phyloP scores from a whole-genome alignment of 352 stramenopile genomes.

The Globisporangium viniferum region DNA sequence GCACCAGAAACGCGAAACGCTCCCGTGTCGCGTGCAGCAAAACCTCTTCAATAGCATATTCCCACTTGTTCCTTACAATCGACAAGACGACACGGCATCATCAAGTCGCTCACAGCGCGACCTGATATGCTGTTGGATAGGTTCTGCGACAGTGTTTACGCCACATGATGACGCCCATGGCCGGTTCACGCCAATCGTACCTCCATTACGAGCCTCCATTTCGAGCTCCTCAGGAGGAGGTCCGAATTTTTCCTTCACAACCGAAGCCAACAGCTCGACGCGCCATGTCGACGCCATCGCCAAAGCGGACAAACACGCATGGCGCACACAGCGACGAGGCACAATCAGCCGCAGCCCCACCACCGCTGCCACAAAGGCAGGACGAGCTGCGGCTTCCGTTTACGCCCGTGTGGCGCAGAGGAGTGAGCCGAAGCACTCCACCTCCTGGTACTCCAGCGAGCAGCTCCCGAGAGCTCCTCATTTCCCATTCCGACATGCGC shows the following conservation, averaged over 20 bases:
- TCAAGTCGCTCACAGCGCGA: background rate
- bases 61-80: background rate
- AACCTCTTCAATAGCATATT: slow-evolving; percentile 1
- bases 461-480: background rate
- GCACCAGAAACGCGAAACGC: background rate
- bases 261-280: background rate
- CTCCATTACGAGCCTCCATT: background rate
- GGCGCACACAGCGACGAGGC: background rate
- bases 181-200: background rate
- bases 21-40: background rate
- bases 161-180: background rate
- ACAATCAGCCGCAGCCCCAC: background rate
- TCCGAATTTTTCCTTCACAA: background rate
- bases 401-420: background rate
- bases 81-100: background rate
- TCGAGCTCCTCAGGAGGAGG: too few relatives aligned
- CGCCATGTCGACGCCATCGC: background rate
- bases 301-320: background rate
- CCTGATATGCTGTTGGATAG: background rate
- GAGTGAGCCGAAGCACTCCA: too few relatives aligned
- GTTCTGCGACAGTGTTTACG: slow-evolving; percentile 5
- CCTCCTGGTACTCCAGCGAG: background rate
- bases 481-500: slow-evolving; percentile 2
- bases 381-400: background rate
- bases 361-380: background rate